A percentile compares a stretch with the other conserved stretches of the same genome.
Evolutionary conservation across 163 green algal species (phyloP).

Genomic region (Scenedesmus sp.): DNA sequence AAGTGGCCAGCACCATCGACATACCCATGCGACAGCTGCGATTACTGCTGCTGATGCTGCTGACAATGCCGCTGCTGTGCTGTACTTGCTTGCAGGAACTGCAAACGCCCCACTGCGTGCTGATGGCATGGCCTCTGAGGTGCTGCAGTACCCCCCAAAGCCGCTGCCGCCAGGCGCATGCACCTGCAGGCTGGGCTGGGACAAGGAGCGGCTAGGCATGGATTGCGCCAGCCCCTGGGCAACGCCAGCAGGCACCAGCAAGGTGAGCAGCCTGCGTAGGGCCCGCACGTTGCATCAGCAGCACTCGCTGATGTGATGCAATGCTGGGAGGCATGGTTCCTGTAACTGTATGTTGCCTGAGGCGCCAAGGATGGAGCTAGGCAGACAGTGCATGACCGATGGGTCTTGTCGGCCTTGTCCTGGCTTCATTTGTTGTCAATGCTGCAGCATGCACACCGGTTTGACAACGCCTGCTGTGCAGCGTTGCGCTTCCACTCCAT

Average conservation of each 20-base stretch:
- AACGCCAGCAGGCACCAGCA: not conserved
- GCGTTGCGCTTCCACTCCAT: no score
- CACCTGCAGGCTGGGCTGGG: not conserved
- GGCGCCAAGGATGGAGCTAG: no score
- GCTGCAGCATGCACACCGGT: no score
- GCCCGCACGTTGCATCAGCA: not conserved
- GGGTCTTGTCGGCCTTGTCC: no score
- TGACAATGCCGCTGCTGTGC: not conserved
- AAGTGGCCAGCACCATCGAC: not conserved
- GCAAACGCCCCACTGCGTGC: not conserved
- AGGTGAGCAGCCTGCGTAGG: not conserved
- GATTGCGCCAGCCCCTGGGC: slow-evolving; percentile 21
- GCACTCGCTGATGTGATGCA: not conserved
- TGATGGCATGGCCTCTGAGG: not conserved
- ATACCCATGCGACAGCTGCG: not conserved
- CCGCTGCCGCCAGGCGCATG: not conserved
- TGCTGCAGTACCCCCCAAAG: slow-evolving; percentile 1
- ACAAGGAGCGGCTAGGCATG: not conserved
- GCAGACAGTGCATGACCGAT: no score
- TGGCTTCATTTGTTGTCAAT: no score
- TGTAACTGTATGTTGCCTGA: not conserved
- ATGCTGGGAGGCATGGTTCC: not conserved
- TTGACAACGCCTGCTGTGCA: no score
- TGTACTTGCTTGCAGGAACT: not conserved
- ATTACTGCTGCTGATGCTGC: no score